These are phyloP conservation scores for Geotrichum ghanense DNA, from an alignment of 805 yeast genomes.

Conservation along the genomic window DNA sequence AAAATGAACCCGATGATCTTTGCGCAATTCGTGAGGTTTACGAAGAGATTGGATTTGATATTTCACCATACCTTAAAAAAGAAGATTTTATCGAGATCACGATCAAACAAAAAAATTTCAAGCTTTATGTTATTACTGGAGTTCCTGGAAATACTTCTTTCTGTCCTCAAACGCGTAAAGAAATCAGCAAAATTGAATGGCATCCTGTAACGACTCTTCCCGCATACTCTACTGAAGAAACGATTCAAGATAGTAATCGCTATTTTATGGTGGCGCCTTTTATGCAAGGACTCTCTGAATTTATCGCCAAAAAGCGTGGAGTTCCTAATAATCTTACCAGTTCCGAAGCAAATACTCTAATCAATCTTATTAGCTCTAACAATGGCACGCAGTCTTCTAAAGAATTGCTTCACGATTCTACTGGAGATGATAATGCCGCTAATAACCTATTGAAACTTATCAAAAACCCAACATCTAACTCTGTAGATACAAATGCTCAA, in stretches of 20 bases:
- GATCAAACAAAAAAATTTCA: slow-evolving; percentile 71
- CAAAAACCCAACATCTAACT: slow-evolving; percentile 4
- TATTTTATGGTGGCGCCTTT: slow-evolving; percentile 30
- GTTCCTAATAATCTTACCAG: slow-evolving; percentile 17
- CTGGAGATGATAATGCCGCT: slow-evolving; percentile 14
- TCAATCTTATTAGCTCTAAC: slow-evolving; percentile 11
- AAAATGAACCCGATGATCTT: slow-evolving; percentile 75
- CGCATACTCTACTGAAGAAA: slow-evolving; percentile 15
- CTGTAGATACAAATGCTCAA: background rate
- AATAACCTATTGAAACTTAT: slow-evolving; percentile 10
- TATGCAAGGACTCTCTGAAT: slow-evolving; percentile 23
- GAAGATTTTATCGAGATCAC: slow-evolving; percentile 73
- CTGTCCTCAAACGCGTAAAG: slow-evolving; percentile 75
- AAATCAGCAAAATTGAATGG: slow-evolving; percentile 80
- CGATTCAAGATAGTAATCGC: slow-evolving; percentile 4
- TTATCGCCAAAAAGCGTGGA: slow-evolving; percentile 22
- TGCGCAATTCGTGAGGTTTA: slow-evolving; percentile 88
- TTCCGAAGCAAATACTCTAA: slow-evolving; percentile 21
- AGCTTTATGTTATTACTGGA: slow-evolving; percentile 64
- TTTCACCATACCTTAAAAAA: slow-evolving; percentile 52
- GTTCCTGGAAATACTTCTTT: slow-evolving; percentile 71
- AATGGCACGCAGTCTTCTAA: background rate
- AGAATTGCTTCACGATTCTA: slow-evolving; percentile 15
- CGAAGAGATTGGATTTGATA: slow-evolving; percentile 92
- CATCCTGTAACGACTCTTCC: slow-evolving; percentile 24